Conservation (phyloP, 2,329 filamentous ascomycete genomes). For the Fusarium sp. region DNA sequence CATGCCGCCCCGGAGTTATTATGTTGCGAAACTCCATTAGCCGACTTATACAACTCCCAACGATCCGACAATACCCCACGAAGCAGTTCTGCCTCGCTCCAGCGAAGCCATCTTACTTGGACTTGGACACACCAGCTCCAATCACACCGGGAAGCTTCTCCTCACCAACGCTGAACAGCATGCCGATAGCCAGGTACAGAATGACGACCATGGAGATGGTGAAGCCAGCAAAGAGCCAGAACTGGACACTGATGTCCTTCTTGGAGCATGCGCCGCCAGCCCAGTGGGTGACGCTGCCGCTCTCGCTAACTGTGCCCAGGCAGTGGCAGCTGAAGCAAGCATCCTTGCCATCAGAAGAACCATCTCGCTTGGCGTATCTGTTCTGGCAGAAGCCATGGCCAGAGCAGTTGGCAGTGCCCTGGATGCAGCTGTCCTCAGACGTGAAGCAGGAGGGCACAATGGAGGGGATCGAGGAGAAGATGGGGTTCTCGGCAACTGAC, state of each 20-base stretch:
- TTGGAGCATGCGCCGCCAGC: conserved; percentile 90
- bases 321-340: conserved; percentile 87
- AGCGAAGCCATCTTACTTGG: conserved; percentile 61
- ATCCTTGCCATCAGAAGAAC: conserved; percentile 50
- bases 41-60: conserved; percentile 39
- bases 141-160: conserved; percentile 94
- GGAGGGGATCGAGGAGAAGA: conserved; percentile 52
- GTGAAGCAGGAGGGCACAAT: conserved; percentile 80
- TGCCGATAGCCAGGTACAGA: conserved; percentile 76
- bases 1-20: conserved; percentile 42
- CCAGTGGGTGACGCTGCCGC: conserved; percentile 77
- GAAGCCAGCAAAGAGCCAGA: conserved; percentile 87
- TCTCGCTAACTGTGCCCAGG: conserved; percentile 67
- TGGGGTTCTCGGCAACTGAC: conserved; percentile 44
- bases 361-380: conserved; percentile 66
- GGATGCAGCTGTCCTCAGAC: conserved; percentile 74
- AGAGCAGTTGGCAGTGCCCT: conserved; percentile 81
- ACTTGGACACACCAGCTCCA: conserved; percentile 88
- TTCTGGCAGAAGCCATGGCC: conserved; percentile 82
- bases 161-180: conserved; percentile 86
- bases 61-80: conserved; percentile 27
- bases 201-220: conserved; percentile 76
- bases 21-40: conserved; percentile 31
- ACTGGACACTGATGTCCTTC: conserved; percentile 87
- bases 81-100: not conserved